phyloP scores from a whole-genome alignment of 148 eudicot species.

The Bassia scoparia region DNA sequence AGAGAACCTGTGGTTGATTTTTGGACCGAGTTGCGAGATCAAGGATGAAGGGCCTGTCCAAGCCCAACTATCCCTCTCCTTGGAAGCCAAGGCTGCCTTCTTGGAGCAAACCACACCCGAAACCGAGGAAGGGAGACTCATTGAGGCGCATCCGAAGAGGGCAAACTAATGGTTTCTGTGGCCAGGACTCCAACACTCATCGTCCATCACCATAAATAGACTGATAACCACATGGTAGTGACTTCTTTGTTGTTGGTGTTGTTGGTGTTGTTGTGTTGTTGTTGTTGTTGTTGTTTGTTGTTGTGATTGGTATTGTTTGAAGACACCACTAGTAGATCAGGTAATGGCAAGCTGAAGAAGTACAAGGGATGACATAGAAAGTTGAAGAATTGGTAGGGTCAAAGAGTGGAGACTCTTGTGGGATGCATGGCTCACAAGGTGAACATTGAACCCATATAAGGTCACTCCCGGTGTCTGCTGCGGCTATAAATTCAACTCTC shows the following conservation, averaged over 20 bases:
- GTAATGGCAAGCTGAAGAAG: constrained; percentile 13
- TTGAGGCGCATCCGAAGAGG: background rate
- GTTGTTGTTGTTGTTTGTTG: background rate
- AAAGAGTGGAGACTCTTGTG: constrained; percentile 20
- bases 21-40: constrained; percentile 34
- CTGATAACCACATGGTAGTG: background rate
- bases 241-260: constrained; percentile 6
- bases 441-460: constrained; percentile 38
- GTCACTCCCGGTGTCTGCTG: constrained; percentile 40
- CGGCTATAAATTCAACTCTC: constrained; percentile 18
- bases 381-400: constrained; percentile 31
- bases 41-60: constrained; percentile 34
- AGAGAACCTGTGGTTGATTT: constrained; percentile 37
- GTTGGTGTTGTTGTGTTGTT: background rate
- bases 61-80: constrained; percentile 30
- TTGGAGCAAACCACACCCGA: constrained; percentile 34
- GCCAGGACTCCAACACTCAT: constrained; percentile 8
- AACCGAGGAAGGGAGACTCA: constrained; percentile 8
- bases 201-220: constrained; percentile 17
- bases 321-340: background rate
- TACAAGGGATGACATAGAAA: constrained; percentile 16
- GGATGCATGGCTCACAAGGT: constrained; percentile 25
- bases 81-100: constrained; percentile 4
- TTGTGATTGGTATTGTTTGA: background rate
- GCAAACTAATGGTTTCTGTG: constrained; percentile 23